phyloP scores from a whole-genome alignment of 2,329 filamentous ascomycete genomes.

The Purpureocillium takamizusanense region DNA sequence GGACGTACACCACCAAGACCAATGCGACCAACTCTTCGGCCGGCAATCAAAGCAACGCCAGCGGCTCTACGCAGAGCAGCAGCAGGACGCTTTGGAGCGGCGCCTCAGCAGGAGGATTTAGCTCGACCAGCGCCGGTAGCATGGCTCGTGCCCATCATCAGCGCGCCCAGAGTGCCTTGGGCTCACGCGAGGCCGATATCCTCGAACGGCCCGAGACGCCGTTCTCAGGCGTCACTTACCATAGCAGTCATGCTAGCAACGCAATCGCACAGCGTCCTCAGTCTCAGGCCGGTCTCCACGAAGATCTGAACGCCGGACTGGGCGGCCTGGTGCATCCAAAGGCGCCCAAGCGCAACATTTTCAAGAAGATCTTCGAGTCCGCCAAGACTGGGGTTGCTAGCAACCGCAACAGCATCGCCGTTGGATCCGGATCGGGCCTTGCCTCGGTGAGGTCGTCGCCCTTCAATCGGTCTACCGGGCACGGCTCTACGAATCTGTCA shows the following conservation, averaged over 20 bases:
- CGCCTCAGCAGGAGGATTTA: conserved; percentile 80
- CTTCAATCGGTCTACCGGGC: conserved; percentile 30
- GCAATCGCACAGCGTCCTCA: conserved; percentile 41
- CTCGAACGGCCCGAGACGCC: conserved; percentile 50
- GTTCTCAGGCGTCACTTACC: conserved; percentile 77
- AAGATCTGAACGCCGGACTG: conserved; percentile 59
- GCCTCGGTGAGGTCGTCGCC: conserved; percentile 33
- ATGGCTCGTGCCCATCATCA: conserved; percentile 66
- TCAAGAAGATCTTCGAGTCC: conserved; percentile 90
- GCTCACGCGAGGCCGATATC: conserved; percentile 44
- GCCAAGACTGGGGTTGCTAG: conserved; percentile 91
- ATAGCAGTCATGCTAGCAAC: conserved; percentile 72
- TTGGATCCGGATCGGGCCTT: conserved; percentile 31
- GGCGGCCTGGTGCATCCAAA: conserved; percentile 73
- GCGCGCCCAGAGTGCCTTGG: conserved; percentile 57
- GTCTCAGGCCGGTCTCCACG: conserved; percentile 57
- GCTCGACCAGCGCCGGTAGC: conserved; percentile 90
- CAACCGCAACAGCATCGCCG: conserved; percentile 75
- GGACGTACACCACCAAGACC: conserved; percentile 84
- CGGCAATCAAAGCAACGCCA: conserved; percentile 62
- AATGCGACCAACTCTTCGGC: conserved; percentile 71
- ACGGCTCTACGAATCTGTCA: conserved; percentile 35
- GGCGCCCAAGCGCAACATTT: conserved; percentile 78
- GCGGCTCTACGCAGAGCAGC: conserved; percentile 68
- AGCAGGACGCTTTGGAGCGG: conserved; percentile 90